Percentiles rank a stretch among this genome's conserved stretches.
phyloP scores from a whole-genome alignment of 805 yeast species.

The Lipomyces oligophaga region DNA sequence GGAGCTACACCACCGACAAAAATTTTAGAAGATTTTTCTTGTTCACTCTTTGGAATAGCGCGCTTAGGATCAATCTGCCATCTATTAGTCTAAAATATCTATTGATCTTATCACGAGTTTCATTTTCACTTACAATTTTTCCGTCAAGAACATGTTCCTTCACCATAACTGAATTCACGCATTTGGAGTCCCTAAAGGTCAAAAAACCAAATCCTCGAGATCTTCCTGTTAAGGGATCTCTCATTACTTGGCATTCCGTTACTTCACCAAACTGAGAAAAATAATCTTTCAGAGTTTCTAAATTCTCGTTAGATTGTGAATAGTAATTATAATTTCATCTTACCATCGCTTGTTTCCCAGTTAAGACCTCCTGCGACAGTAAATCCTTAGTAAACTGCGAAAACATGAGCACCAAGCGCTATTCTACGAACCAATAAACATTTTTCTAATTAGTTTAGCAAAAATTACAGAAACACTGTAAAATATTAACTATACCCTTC shows the following conservation, averaged over 20 bases:
- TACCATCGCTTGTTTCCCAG: slow-evolving; percentile 87
- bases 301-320: background rate
- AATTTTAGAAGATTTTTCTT: slow-evolving; percentile 92
- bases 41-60: slow-evolving; percentile 96
- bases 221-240: slow-evolving; percentile 77
- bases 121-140: slow-evolving; percentile 49
- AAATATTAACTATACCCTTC: slow-evolving; percentile 17
- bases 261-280: slow-evolving; percentile 88
- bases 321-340: background rate
- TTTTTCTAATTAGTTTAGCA: slow-evolving; percentile 23
- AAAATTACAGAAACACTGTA: slow-evolving; percentile 39
- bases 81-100: background rate
- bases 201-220: slow-evolving; percentile 93
- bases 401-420: no score
- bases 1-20: slow-evolving; percentile 97
- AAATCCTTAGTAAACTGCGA: slow-evolving; percentile 43
- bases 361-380: slow-evolving; percentile 85
- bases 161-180: slow-evolving; percentile 81
- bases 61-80: slow-evolving; percentile 82
- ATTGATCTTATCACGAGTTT: background rate
- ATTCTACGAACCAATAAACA: slow-evolving; percentile 29
- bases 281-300: slow-evolving; percentile 70
- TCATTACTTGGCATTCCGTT: slow-evolving; percentile 85
- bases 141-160: slow-evolving; percentile 90
- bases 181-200: slow-evolving; percentile 73